A percentile compares a stretch with the other conserved stretches of the same genome.
These are phyloP conservation scores for Heterobasidion irregulare DNA, from an alignment of 1,284 basidiomycete genomes.

Conservation along the genomic window DNA sequence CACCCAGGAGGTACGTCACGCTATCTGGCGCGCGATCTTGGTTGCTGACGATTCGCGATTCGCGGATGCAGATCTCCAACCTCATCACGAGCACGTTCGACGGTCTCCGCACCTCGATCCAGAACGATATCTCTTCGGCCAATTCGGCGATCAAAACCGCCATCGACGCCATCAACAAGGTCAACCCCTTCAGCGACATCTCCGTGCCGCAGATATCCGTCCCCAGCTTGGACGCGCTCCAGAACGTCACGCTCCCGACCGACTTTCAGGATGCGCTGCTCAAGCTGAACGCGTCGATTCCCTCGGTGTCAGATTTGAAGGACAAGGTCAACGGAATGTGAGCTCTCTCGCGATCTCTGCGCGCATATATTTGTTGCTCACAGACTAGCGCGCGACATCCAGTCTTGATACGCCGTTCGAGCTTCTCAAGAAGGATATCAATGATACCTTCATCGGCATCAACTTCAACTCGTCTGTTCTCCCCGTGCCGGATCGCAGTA, in stretches of 20 bases:
- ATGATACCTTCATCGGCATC: conserved; percentile 70
- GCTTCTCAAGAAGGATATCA: conserved; percentile 78
- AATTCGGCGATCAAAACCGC: conserved; percentile 64
- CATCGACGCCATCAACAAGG: conserved; percentile 61
- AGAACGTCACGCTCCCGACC: conserved; percentile 79
- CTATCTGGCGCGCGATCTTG: conserved; percentile 7
- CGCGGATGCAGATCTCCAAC: conserved; percentile 68
- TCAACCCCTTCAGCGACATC: conserved; percentile 63
- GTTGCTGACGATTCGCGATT: conserved; percentile 6
- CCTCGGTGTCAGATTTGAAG: conserved; percentile 73
- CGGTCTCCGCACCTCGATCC: conserved; percentile 57
- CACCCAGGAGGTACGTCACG: conserved; percentile 59
- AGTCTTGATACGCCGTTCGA: conserved; percentile 86
- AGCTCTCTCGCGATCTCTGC: conserved; percentile 19
- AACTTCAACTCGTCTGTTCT: conserved; percentile 63
- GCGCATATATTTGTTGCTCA: conserved; percentile 1
- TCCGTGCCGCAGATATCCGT: conserved; percentile 61
- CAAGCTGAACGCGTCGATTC: conserved; percentile 75
- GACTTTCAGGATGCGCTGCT: conserved; percentile 68
- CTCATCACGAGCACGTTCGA: conserved; percentile 57
- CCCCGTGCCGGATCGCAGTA: conserved; percentile 63
- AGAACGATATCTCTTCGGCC: conserved; percentile 59
- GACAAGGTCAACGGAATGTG: conserved; percentile 66
- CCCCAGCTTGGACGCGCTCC: conserved; percentile 63
- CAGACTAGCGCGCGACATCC: background rate